These are phyloP conservation scores for Lepiota venenata DNA, from an alignment of 768 basidiomycete genomes.

Conservation along the genomic window DNA sequence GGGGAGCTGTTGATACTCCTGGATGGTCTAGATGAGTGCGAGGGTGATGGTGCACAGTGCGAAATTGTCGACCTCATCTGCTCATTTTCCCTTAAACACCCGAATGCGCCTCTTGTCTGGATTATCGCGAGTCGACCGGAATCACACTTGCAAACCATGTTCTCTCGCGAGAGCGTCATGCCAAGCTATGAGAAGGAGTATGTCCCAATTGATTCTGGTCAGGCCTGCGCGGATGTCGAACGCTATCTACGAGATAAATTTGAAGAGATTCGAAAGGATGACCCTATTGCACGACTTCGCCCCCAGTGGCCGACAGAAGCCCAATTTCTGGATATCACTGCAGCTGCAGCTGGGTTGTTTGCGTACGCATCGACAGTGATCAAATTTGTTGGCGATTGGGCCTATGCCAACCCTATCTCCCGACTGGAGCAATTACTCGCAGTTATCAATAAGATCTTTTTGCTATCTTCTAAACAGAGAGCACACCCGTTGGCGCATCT, in stretches of 20 bases:
- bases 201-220: constrained; percentile 9
- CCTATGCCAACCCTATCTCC: background rate
- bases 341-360: background rate
- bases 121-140: constrained; percentile 24
- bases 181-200: background rate
- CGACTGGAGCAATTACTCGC: background rate
- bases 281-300: background rate
- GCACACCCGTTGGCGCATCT: background rate
- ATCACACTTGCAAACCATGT: constrained; percentile 14
- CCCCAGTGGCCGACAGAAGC: background rate
- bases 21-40: constrained; percentile 26
- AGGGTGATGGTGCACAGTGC: constrained; percentile 4
- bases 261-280: constrained; percentile 2
- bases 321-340: background rate
- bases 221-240: constrained; percentile 17
- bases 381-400: background rate
- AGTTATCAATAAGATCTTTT: background rate
- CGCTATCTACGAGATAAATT: constrained; percentile 15
- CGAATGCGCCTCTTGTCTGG: constrained; percentile 16
- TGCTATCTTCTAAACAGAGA: background rate
- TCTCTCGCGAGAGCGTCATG: background rate
- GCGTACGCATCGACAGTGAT: background rate
- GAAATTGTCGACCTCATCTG: constrained; percentile 14
- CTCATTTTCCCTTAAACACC: background rate
- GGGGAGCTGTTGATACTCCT: constrained; percentile 5